These are phyloP conservation scores for Scheffersomyces segobiensis DNA, from an alignment of 1,139 yeast species.

Conservation along the genomic window DNA sequence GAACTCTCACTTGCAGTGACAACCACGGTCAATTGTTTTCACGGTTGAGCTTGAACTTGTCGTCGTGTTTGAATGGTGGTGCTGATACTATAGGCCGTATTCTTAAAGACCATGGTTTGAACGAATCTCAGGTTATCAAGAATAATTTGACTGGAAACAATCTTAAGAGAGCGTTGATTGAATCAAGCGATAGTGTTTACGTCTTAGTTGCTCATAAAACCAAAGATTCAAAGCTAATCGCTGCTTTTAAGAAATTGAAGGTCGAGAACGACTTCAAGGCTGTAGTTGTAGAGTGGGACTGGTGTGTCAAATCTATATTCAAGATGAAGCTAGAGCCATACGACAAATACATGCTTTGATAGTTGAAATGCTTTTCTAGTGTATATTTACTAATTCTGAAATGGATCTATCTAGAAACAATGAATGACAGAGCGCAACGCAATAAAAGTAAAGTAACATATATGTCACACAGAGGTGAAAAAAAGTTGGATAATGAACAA, in stretches of 20 bases:
- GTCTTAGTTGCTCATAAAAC: constrained; percentile 39
- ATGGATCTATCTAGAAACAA: neutral
- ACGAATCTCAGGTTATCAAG: constrained; percentile 34
- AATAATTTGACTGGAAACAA: constrained; percentile 5
- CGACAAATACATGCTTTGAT: constrained; percentile 21
- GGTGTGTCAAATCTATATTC: constrained; percentile 65
- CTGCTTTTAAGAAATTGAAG: constrained; percentile 31
- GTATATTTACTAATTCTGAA: neutral
- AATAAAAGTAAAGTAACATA: neutral
- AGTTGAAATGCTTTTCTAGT: neutral
- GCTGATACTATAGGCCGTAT: constrained; percentile 59
- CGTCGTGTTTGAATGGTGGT: constrained; percentile 70
- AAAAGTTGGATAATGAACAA: neutral
- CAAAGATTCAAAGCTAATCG: constrained; percentile 47
- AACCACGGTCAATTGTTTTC: constrained; percentile 43
- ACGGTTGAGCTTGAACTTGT: constrained; percentile 53
- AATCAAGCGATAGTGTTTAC: constrained; percentile 15
- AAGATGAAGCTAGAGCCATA: constrained; percentile 37
- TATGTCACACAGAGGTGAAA: neutral
- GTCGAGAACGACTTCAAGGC: constrained; percentile 24
- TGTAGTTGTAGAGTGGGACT: constrained; percentile 62
- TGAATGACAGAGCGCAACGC: constrained; percentile 1
- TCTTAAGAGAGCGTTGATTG: constrained; percentile 7
- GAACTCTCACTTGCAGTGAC: constrained; percentile 21
- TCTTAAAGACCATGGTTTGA: constrained; percentile 64